Evolutionary conservation across 1,139 yeast species (phyloP).

Genomic region (Hansenula lynferdii): DNA sequence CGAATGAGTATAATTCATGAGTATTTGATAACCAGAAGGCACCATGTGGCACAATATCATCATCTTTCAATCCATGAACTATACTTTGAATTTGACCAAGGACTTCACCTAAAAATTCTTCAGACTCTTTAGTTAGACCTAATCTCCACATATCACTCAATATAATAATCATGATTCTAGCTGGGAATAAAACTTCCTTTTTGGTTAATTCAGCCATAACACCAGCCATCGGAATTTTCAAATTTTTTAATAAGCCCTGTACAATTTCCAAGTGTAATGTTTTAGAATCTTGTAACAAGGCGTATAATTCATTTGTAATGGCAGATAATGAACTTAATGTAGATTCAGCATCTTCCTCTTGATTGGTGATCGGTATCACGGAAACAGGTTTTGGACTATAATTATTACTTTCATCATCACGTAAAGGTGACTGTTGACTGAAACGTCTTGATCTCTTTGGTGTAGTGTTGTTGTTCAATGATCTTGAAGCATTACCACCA

Average conservation of each 20-base stretch:
- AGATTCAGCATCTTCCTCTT: constrained; percentile 44
- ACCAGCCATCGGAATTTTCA: constrained; percentile 85
- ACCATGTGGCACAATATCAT: constrained; percentile 85
- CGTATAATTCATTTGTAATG: constrained; percentile 69
- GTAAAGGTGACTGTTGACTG: constrained; percentile 17
- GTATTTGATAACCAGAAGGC: constrained; percentile 98
- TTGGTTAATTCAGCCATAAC: constrained; percentile 76
- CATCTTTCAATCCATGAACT: constrained; percentile 69
- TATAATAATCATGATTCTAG: constrained; percentile 87
- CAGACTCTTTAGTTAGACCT: constrained; percentile 90
- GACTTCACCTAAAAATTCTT: constrained; percentile 86
- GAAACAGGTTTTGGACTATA: constrained; percentile 48
- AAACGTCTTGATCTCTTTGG: constrained; percentile 24
- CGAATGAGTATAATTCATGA: constrained; percentile 92
- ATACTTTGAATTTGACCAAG: constrained; percentile 82
- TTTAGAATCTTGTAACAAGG: constrained; percentile 73
- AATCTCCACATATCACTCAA: constrained; percentile 98
- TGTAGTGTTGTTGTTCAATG: constrained; percentile 19
- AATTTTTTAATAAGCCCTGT: constrained; percentile 82
- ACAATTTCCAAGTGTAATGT: constrained; percentile 80
- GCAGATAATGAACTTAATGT: constrained; percentile 45
- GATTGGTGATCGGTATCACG: constrained; percentile 46
- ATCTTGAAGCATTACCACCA: constrained; percentile 13
- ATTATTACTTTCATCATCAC: constrained; percentile 15
- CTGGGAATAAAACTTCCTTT: constrained; percentile 94